Conservation (phyloP, 2,329 filamentous ascomycete species). For the Ophiocordyceps sinensis region DNA sequence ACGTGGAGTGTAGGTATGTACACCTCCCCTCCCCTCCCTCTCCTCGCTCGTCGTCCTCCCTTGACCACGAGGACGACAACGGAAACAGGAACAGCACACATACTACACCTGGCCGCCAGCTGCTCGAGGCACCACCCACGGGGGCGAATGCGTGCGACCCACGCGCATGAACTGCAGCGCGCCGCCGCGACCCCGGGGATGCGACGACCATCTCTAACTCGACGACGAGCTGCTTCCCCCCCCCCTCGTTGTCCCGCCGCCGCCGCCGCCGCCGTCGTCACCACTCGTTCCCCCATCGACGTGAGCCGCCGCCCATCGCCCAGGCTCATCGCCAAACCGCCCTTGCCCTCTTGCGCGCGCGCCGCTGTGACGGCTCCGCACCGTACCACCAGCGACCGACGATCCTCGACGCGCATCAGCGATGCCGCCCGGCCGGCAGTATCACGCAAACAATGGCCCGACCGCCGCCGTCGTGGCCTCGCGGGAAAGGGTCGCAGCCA, state of each 20-base stretch:
- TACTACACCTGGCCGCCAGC: neutral
- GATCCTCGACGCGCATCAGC: neutral
- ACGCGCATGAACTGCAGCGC: slow-evolving; percentile 3
- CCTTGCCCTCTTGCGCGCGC: neutral
- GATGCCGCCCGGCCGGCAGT: slow-evolving; percentile 19
- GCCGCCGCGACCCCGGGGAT: slow-evolving; percentile 5
- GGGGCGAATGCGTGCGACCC: slow-evolving; percentile 4
- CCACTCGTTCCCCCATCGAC: neutral
- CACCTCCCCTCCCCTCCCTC: no score
- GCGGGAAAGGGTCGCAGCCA: slow-evolving; percentile 26
- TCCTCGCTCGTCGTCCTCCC: neutral
- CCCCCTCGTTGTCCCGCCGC: neutral
- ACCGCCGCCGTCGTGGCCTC: slow-evolving; percentile 19
- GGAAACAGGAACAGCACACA: no score
- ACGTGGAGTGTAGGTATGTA: no score
- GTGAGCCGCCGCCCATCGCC: neutral
- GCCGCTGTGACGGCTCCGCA: neutral
- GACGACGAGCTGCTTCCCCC: slow-evolving; percentile 2
- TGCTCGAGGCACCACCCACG: neutral
- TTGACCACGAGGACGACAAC: no score
- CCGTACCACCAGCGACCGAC: neutral
- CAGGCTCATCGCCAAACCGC: neutral
- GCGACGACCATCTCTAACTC: slow-evolving; percentile 5
- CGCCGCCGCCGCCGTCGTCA: slow-evolving; percentile 1
- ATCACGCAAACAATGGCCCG: slow-evolving; percentile 29